Conservation (phyloP, 768 basidiomycete species). For the Serendipita vermifera region DNA sequence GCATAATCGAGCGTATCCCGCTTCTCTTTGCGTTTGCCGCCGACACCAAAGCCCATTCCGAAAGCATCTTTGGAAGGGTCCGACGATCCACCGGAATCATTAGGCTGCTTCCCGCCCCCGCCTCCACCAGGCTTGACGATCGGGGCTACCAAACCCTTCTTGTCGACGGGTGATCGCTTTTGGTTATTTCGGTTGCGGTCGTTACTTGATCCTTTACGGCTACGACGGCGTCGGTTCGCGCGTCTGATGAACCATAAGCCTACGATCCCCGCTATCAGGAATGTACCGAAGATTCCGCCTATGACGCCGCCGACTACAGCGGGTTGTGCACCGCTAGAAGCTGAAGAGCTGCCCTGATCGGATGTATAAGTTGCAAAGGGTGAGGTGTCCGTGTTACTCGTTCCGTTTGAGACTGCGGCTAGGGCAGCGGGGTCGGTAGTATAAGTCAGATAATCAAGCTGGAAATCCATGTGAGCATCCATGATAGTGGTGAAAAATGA, state of each 20-base stretch:
- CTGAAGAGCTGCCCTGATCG: too few species aligned
- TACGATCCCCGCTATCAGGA: background rate
- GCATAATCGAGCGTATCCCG: background rate
- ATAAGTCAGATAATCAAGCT: background rate
- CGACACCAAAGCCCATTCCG: too few species aligned
- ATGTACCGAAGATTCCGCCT: slow-evolving; percentile 5
- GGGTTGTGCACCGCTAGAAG: too few species aligned
- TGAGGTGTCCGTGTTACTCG: too few species aligned
- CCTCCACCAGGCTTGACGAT: background rate
- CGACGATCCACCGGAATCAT: background rate
- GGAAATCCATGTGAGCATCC: background rate
- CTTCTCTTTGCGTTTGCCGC: too few species aligned
- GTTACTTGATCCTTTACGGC: background rate
- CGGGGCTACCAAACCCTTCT: background rate
- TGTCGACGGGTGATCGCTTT: background rate
- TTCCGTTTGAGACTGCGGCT: too few species aligned
- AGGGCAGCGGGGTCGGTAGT: background rate
- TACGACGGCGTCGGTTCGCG: background rate
- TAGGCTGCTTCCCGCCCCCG: background rate
- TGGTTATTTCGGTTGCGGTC: background rate
- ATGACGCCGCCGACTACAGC: background rate
- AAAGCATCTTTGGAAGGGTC: too few species aligned
- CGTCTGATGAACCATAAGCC: background rate
- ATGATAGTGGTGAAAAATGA: background rate
- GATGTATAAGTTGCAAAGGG: too few species aligned